Evolutionary conservation across 192 early-diverging fungal species (phyloP).

Genomic region (Coemansia sp.): DNA sequence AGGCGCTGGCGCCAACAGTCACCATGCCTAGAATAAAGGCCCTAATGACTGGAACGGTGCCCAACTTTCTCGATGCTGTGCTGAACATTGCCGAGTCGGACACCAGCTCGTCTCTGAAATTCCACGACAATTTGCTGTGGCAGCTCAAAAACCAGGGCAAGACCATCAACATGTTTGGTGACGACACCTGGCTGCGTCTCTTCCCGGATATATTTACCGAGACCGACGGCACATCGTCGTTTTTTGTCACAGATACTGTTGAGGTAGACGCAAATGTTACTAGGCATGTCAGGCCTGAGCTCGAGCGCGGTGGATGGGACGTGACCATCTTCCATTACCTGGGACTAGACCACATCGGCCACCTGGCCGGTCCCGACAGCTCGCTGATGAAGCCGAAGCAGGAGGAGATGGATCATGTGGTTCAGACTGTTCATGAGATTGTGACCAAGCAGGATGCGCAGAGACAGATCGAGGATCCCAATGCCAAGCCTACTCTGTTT

Average conservation of each 20-base stretch:
- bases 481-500: conserved; percentile 64
- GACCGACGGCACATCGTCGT: conserved; percentile 63
- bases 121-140: conserved; percentile 75
- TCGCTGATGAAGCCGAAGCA: conserved; percentile 74
- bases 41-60: conserved; percentile 71
- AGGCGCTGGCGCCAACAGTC: conserved; percentile 67
- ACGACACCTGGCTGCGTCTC: conserved; percentile 93
- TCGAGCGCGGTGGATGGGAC: conserved; percentile 64
- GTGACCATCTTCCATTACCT: conserved; percentile 76
- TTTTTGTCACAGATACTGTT: conserved; percentile 65
- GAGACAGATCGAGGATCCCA: conserved; percentile 28
- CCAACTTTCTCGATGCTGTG: conserved; percentile 79
- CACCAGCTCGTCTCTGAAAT: conserved; percentile 54
- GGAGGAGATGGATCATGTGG: conserved; percentile 71
- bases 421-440: conserved; percentile 57
- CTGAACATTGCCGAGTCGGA: conserved; percentile 81
- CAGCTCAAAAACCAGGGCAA: conserved; percentile 61
- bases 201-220: conserved; percentile 71
- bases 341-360: conserved; percentile 83
- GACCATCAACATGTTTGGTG: conserved; percentile 83
- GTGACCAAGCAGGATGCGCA: conserved; percentile 50
- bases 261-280: conserved; percentile 77
- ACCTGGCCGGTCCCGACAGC: conserved; percentile 67
- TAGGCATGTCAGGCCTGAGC: conserved; percentile 60
- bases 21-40: conserved; percentile 84